Evolutionary conservation across 176 grass and related monocot genomes (phyloP).

Genomic region (Carex pumila): DNA sequence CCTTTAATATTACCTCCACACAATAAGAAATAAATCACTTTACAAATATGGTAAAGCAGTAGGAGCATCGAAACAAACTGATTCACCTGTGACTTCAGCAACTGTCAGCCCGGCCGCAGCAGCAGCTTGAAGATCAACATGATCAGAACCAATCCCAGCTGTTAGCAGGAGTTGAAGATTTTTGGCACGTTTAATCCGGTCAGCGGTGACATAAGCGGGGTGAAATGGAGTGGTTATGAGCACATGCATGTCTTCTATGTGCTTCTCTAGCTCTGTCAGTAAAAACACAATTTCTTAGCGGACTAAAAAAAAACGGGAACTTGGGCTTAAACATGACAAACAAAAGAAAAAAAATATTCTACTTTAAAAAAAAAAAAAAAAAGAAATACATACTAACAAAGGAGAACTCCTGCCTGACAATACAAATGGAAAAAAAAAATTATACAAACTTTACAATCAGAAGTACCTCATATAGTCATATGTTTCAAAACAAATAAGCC

Average conservation of each 20-base stretch:
- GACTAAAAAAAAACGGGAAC: background rate
- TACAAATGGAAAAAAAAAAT: background rate
- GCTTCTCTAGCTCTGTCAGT: conserved; percentile 78
- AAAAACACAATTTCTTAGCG: background rate
- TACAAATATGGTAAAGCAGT: background rate
- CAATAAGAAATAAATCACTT: background rate
- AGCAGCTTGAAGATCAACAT: conserved; percentile 74
- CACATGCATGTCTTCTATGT: conserved; percentile 81
- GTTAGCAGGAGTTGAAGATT: conserved; percentile 88
- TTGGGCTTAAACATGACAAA: background rate
- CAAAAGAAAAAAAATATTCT: too few species aligned
- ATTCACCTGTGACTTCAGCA: conserved; percentile 63
- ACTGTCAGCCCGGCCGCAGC: conserved; percentile 70
- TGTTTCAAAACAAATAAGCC: too few species aligned
- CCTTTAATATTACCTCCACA: background rate
- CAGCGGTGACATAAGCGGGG: conserved; percentile 81
- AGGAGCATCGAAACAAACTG: background rate
- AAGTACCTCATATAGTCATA: background rate
- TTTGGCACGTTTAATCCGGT: conserved; percentile 84
- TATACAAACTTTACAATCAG: background rate
- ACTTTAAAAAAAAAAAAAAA: background rate
- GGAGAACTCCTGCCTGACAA: background rate
- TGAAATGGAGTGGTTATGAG: conserved; percentile 94
- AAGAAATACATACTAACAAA: background rate
- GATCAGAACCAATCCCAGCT: conserved; percentile 85